Conservation (phyloP, 2,329 filamentous ascomycete species). For the Colletotrichum acutatum region DNA sequence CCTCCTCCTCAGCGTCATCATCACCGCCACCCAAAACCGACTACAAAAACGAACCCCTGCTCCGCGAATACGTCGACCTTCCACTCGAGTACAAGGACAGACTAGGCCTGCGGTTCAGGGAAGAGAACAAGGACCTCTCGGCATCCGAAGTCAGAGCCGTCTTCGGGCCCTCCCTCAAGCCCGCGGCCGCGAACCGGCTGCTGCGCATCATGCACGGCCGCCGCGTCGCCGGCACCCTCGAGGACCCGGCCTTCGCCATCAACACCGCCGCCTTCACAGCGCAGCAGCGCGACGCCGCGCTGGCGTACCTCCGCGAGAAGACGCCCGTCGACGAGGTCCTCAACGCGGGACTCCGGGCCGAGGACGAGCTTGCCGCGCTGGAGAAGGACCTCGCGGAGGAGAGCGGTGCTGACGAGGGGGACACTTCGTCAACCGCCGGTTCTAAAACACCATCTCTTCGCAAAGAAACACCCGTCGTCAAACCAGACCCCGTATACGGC, state of each 20-base stretch:
- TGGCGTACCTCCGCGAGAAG: slow-evolving; percentile 65
- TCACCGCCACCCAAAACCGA: slow-evolving; percentile 25
- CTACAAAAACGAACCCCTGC: slow-evolving; percentile 42
- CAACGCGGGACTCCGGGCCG: slow-evolving; percentile 70
- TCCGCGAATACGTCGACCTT: slow-evolving; percentile 68
- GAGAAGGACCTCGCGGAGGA: slow-evolving; percentile 49
- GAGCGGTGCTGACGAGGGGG: slow-evolving; percentile 33
- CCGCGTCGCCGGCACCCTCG: slow-evolving; percentile 71
- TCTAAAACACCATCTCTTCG: slow-evolving; percentile 14
- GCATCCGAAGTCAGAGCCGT: slow-evolving; percentile 57
- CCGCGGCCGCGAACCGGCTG: slow-evolving; percentile 61
- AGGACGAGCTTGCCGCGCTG: slow-evolving; percentile 68
- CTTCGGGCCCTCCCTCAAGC: slow-evolving; percentile 61
- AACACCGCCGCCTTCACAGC: slow-evolving; percentile 59
- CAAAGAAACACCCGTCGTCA: slow-evolving; percentile 39
- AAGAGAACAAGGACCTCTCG: slow-evolving; percentile 56
- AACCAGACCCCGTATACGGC: slow-evolving; percentile 65
- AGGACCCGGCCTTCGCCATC: slow-evolving; percentile 63
- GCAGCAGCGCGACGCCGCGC: slow-evolving; percentile 55
- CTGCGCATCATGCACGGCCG: slow-evolving; percentile 71
- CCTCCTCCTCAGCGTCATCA: slow-evolving; percentile 1
- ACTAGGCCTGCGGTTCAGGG: slow-evolving; percentile 62
- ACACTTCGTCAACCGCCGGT: slow-evolving; percentile 28
- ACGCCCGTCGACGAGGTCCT: slow-evolving; percentile 69
- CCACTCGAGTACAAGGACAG: slow-evolving; percentile 67